Base-by-base conservation (phyloP, 2,329 filamentous ascomycete species). In the Akanthomyces lecanii region DNA sequence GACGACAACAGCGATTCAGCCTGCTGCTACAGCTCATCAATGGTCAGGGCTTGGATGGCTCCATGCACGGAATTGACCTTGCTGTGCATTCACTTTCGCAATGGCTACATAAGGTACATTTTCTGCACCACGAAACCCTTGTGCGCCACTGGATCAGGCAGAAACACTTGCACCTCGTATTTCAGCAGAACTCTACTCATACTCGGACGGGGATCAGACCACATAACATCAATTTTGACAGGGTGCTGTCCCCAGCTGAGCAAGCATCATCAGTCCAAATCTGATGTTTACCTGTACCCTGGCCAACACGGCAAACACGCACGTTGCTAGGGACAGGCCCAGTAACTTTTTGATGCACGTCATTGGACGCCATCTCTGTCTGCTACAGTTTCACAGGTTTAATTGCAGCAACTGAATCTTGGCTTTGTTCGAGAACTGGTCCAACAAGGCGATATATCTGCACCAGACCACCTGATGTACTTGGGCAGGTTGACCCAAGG, bases 151-250 rank as follows among this genome's bases (percentile, higher is more conserved):
- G 52, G 36, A 47, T 47, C 28, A 38, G 28, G 28, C 28, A 44
- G 50, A 30, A 30, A 45, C 18, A 60, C 33, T 56, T 14, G 25
- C 38, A n/a, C n/a, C 57, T 60, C 57, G 47, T 44, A 60, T 52
- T 38, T n/a, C 21, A 21, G 21, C 21, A 21, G 21, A 21, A 21
- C 21, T 21, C 21, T 21, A 21, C 21, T 21, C 21, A 21, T 21
- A 18, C 45, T 33, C 30, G 30, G 30, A 33, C 18, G 7, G 25
- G 6, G 36, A 5, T 48, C 30, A 10, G 16, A 18, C 45, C 47
- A 60, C 57, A 60, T 60, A 47, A 52, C 57, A 60, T 59, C 56
- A 56, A 56, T 23, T 12, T 33, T 14, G 38, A 53, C 58, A 53
- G 25, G 48, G 48, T 61, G 18, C 21, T 38, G 11, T 52, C 25